Evolutionary conservation across 495 filamentous ascomycete species (phyloP), one percentile per base, ranked within the genome.

Genomic region (Aspergillus sparsus): DNA sequence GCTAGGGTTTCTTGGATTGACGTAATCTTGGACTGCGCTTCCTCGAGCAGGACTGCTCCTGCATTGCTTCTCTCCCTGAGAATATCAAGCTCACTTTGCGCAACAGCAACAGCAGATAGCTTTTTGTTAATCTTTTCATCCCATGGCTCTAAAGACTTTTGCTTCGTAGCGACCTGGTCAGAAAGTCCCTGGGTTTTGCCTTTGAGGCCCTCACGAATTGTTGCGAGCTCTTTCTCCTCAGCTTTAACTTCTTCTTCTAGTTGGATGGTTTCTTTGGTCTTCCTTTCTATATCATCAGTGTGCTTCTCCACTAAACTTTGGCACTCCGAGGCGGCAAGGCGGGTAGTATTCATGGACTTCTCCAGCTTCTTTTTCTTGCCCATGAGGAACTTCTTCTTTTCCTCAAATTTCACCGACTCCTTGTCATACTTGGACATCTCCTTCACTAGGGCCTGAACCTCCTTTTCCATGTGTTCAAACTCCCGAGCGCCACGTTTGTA

Each of bases 81-180:
- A 60, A 98, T 97, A 49, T 94, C 87, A 54, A 97, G 83, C 73
- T 98, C 94, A 70, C 89, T 93, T 70, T 96, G 89, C 5, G 94
- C 91, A 32, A 98, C 92, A 12, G 94, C 93, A 66, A 97, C 93
- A 8, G 89, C 84, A 2, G 92, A 96, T 63, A 91, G 89, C 71
- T 96, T 98, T 70, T 94, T 84, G 68, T 96, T 98, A 77, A 98
- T 92, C 75, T 92, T 96, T 51, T 89, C 91, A 57, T 91, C 93
- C 93, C 93, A 98, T 0, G 94, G 94, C 76, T 97, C 93, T 8
- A 98, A 82, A 2, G 89, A 88, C 75, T 95, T 96, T 66, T 98
- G 94, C 74, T 96, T 97, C 2, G 81, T 79, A 0, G 92, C 85
- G 60, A 98, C 97, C 66, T 97, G 83, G 68, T 98, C 91, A 0